Percentiles rank a stretch among this genome's conserved stretches.
Conservation (phyloP, 202 grass and related monocot species). For the Hordeum pubiflorum region DNA sequence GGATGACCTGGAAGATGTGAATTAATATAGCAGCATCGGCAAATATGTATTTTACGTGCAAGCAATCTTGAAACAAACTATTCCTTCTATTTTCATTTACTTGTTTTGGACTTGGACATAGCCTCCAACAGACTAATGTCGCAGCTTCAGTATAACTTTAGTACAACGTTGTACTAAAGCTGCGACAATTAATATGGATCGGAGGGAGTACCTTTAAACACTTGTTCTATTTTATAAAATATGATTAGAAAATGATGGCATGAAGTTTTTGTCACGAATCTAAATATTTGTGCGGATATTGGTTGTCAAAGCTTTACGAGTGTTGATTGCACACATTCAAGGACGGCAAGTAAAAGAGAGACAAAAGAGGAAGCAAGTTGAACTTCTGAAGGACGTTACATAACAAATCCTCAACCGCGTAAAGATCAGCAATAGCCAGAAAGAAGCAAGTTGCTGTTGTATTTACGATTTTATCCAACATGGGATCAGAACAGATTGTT, state of each 20-base stretch:
- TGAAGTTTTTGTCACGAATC: neutral
- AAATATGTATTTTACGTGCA: neutral
- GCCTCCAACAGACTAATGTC: neutral
- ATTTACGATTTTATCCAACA: neutral
- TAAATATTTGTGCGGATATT: neutral
- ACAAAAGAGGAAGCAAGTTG: slow-evolving; percentile 2
- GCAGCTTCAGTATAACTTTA: too few species aligned
- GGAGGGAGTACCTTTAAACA: neutral
- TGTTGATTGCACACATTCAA: neutral
- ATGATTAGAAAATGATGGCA: neutral
- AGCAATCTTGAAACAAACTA: neutral
- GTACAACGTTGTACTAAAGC: too few species aligned
- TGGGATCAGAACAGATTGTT: slow-evolving; percentile 5
- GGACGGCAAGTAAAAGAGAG: neutral
- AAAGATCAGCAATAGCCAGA: neutral
- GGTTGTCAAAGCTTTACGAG: neutral
- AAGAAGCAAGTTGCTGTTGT: neutral
- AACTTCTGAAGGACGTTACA: neutral
- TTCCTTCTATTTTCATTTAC: neutral
- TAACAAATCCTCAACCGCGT: neutral
- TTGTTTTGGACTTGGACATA: neutral
- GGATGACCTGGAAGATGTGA: neutral
- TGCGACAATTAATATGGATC: too few species aligned
- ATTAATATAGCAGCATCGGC: neutral
- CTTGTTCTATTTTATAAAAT: slow-evolving; percentile 2